These are phyloP conservation scores for Jimgerdemannia lactiflua DNA, from an alignment of 192 early-diverging fungal genomes.

Conservation along the genomic window DNA sequence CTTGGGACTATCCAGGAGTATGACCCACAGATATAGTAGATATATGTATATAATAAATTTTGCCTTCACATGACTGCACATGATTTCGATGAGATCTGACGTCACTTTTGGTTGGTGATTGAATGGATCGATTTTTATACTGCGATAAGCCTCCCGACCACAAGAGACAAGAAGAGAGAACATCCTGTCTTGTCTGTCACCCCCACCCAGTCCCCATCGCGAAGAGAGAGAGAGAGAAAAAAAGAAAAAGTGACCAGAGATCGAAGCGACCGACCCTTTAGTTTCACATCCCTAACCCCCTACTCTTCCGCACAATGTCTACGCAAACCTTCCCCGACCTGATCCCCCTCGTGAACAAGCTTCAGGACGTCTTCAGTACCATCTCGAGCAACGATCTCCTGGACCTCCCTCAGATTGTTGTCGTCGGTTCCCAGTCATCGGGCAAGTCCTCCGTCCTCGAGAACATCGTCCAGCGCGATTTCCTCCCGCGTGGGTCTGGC, in stretches of 20 bases:
- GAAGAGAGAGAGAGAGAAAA: too few species aligned
- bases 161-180: too few species aligned
- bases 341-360: slow-evolving; percentile 78
- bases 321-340: slow-evolving; percentile 39
- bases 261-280: too few species aligned
- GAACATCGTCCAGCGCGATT: slow-evolving; percentile 97
- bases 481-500: slow-evolving; percentile 90
- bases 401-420: slow-evolving; percentile 84
- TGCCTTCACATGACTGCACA: not conserved
- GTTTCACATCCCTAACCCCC: not conserved
- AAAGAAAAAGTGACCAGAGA: too few species aligned
- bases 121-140: too few species aligned
- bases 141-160: not conserved
- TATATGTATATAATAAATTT: too few species aligned
- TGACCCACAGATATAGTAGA: not conserved
- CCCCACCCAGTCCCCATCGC: too few species aligned
- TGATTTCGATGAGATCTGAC: not conserved
- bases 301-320: not conserved
- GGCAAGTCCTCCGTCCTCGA: slow-evolving; percentile 99
- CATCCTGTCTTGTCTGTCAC: too few species aligned
- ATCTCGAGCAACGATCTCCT: slow-evolving; percentile 69
- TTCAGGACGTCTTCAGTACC: slow-evolving; percentile 79
- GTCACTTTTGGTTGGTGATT: not conserved
- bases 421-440: slow-evolving; percentile 83
- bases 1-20: not conserved